Evolutionary conservation across 2,329 filamentous ascomycete genomes (phyloP).

Genomic region (Didymosphaeria variabile): DNA sequence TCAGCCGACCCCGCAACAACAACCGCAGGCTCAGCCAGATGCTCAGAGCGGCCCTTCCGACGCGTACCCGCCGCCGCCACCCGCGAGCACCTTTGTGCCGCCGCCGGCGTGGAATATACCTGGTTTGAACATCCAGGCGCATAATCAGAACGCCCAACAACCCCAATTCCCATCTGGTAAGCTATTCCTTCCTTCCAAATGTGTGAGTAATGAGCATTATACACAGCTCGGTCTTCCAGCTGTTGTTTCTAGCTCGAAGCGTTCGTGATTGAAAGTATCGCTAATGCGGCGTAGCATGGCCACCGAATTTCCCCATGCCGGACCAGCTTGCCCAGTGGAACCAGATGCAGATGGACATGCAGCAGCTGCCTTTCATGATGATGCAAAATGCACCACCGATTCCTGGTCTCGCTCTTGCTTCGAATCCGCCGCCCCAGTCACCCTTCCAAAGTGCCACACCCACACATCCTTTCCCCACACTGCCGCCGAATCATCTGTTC

Average conservation of each 20-base stretch:
- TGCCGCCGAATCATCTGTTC: constrained; percentile 14
- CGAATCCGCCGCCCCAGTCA: constrained; percentile 31
- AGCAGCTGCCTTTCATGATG: constrained; percentile 29
- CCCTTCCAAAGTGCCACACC: constrained; percentile 28
- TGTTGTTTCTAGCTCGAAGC: background rate
- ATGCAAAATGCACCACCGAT: constrained; percentile 35
- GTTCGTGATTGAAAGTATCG: constrained; percentile 4
- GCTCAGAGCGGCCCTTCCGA: constrained; percentile 20
- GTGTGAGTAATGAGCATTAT: background rate
- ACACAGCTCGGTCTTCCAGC: background rate
- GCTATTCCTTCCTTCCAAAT: background rate
- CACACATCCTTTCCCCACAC: constrained; percentile 24
- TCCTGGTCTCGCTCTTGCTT: constrained; percentile 28
- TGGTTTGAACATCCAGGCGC: constrained; percentile 35
- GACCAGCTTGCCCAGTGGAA: constrained; percentile 23
- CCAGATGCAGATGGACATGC: constrained; percentile 33
- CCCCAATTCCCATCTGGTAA: constrained; percentile 28
- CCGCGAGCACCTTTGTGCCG: constrained; percentile 25
- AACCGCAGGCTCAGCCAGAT: constrained; percentile 14
- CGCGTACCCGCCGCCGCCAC: constrained; percentile 23
- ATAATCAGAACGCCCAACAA: constrained; percentile 36
- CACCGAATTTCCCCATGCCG: constrained; percentile 40
- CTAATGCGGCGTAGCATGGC: constrained; percentile 27
- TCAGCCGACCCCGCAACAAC: constrained; percentile 24
- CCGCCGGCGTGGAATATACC: constrained; percentile 26